Conservation (phyloP, 2,329 filamentous ascomycete species). For the Pseudopyricularia javanii region DNA sequence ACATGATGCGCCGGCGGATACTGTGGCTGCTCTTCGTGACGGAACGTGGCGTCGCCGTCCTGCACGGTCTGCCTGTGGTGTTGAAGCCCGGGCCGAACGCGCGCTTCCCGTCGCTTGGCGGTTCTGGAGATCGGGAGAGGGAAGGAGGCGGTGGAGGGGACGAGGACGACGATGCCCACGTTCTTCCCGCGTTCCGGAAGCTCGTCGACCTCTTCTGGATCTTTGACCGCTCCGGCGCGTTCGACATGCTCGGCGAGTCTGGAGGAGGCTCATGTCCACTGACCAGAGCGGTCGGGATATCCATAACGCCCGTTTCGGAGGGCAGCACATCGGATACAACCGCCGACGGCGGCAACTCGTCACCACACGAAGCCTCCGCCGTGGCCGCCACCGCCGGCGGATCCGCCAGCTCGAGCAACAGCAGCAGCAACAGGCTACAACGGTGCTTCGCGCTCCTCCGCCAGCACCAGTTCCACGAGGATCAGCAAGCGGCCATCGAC, state of each 20-base stretch:
- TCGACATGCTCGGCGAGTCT: conserved; percentile 23
- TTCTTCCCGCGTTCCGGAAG: conserved; percentile 35
- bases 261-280: neutral
- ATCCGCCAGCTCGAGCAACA: neutral
- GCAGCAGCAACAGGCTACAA: no score
- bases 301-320: no score
- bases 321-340: no score
- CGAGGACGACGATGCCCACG: conserved; percentile 24
- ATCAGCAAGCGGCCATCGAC: conserved; percentile 3
- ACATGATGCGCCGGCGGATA: conserved; percentile 30
- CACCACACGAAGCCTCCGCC: no score
- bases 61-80: conserved; percentile 34
- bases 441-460: neutral
- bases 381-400: neutral
- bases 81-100: conserved; percentile 22
- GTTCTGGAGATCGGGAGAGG: neutral
- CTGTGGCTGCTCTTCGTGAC: conserved; percentile 37
- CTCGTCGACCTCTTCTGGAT: conserved; percentile 35
- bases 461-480: conserved; percentile 29
- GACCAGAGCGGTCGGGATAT: neutral
- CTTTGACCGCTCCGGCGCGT: conserved; percentile 35
- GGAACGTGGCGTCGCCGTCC: conserved; percentile 33
- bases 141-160: conserved; percentile 9
- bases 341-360: no score
- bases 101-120: conserved; percentile 19